phyloP scores from a whole-genome alignment of 208 protist species.

The Leptomonas pyrrhocoris region DNA sequence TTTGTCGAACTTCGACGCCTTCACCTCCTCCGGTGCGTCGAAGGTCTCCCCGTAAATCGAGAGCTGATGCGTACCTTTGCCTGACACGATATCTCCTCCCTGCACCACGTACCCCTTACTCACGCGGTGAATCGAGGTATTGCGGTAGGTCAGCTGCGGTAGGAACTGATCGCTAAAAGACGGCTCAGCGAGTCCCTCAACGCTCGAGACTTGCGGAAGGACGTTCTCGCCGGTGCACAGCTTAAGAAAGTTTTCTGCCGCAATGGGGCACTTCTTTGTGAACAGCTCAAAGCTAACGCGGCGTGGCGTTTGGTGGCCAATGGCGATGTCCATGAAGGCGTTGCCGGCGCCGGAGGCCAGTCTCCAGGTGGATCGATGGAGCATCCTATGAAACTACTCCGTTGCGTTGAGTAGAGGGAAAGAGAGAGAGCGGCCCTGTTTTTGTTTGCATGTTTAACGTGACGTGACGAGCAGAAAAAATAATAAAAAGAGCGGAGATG shows the following conservation, averaged over 20 bases:
- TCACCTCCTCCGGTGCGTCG: slow-evolving; percentile 96
- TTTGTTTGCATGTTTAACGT: no score
- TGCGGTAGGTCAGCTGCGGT: slow-evolving; percentile 90
- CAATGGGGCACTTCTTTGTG: slow-evolving; percentile 69
- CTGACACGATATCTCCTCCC: slow-evolving; percentile 85
- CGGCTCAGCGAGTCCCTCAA: slow-evolving; percentile 62
- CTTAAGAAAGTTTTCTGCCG: slow-evolving; percentile 87
- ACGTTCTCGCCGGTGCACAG: slow-evolving; percentile 89
- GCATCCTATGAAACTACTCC: slow-evolving; percentile 28
- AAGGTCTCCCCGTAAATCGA: slow-evolving; percentile 97
- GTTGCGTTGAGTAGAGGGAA: background rate
- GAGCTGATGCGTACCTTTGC: slow-evolving; percentile 93
- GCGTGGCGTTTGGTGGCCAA: slow-evolving; percentile 49
- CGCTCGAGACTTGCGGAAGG: slow-evolving; percentile 56
- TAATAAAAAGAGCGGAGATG: no score
- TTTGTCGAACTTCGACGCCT: slow-evolving; percentile 78
- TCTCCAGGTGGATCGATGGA: slow-evolving; percentile 28
- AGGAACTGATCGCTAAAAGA: slow-evolving; percentile 81
- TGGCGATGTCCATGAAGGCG: slow-evolving; percentile 82
- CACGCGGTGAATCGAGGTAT: slow-evolving; percentile 93
- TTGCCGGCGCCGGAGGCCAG: slow-evolving; percentile 39
- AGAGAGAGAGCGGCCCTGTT: background rate
- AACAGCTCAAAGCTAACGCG: slow-evolving; percentile 87
- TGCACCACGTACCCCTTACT: slow-evolving; percentile 92
- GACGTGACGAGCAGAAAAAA: background rate